phyloP scores from a whole-genome alignment of 495 filamentous ascomycete genomes.

The Penicillium roqueforti region DNA sequence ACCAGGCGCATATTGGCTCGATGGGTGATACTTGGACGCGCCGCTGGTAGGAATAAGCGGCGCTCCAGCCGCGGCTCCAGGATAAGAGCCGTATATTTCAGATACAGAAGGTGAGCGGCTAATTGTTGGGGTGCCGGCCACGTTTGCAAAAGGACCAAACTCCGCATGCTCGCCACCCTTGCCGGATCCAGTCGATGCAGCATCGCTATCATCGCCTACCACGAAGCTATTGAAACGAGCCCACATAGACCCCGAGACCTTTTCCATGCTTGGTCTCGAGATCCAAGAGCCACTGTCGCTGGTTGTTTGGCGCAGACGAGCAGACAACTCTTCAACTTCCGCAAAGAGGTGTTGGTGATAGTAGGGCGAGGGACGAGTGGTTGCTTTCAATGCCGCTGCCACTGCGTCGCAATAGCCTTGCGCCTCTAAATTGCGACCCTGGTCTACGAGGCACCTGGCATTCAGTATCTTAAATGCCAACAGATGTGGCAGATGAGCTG shows the following conservation, averaged over 20 bases:
- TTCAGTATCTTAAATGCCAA: slow-evolving; percentile 85
- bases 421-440: slow-evolving; percentile 76
- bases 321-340: slow-evolving; percentile 77
- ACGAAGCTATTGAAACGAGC: slow-evolving; percentile 93
- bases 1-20: slow-evolving; percentile 43
- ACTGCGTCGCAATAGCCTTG: slow-evolving; percentile 90
- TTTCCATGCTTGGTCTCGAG: slow-evolving; percentile 89
- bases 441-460: slow-evolving; percentile 76
- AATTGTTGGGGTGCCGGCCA: slow-evolving; percentile 75
- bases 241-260: slow-evolving; percentile 83
- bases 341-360: slow-evolving; percentile 69
- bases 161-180: slow-evolving; percentile 52
- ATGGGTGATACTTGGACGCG: slow-evolving; percentile 63
- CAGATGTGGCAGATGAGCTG: slow-evolving; percentile 71
- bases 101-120: slow-evolving; percentile 74
- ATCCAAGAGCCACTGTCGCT: slow-evolving; percentile 76
- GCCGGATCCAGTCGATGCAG: slow-evolving; percentile 53
- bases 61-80: slow-evolving; percentile 30
- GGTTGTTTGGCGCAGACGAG: slow-evolving; percentile 76
- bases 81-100: slow-evolving; percentile 68
- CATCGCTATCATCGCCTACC: slow-evolving; percentile 78
- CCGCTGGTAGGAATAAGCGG: slow-evolving; percentile 38
- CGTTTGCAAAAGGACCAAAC: slow-evolving; percentile 72
- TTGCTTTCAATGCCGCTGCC: slow-evolving; percentile 69
- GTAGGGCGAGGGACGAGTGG: slow-evolving; percentile 78